These are phyloP conservation scores for Xylaria grammica DNA, from an alignment of 495 filamentous ascomycete species.

Conservation along the genomic window DNA sequence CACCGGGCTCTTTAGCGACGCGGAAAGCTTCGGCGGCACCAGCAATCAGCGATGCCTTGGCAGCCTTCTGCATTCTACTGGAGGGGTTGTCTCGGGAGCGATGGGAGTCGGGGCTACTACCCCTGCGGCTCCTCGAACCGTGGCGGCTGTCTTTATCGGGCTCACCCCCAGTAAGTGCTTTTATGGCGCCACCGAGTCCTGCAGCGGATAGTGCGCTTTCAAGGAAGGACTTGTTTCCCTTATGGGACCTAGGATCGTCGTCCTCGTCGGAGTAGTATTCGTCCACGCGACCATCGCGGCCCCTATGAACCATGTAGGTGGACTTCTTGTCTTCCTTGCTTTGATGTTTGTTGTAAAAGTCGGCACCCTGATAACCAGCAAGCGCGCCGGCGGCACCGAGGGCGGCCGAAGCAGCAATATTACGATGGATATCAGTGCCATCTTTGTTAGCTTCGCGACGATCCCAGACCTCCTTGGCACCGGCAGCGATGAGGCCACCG, in stretches of 20 bases:
- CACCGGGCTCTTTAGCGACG: slow-evolving; percentile 80
- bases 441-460: slow-evolving; percentile 56
- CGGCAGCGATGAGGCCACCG: slow-evolving; percentile 57
- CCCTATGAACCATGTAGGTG: slow-evolving; percentile 44
- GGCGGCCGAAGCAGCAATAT: slow-evolving; percentile 56
- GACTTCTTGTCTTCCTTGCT: slow-evolving; percentile 54
- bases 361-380: slow-evolving; percentile 59
- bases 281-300: slow-evolving; percentile 47
- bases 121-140: slow-evolving; percentile 55
- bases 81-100: slow-evolving; percentile 38
- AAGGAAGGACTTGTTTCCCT: slow-evolving; percentile 70
- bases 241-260: slow-evolving; percentile 54
- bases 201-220: slow-evolving; percentile 71
- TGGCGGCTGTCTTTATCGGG: slow-evolving; percentile 54
- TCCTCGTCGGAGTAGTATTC: slow-evolving; percentile 62
- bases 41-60: slow-evolving; percentile 82
- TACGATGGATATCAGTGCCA: slow-evolving; percentile 51
- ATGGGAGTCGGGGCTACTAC: slow-evolving; percentile 49
- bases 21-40: slow-evolving; percentile 89
- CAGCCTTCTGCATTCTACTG: slow-evolving; percentile 76
- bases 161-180: slow-evolving; percentile 51
- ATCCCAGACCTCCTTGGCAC: slow-evolving; percentile 62
- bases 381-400: slow-evolving; percentile 60
- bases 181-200: slow-evolving; percentile 68
- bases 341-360: slow-evolving; percentile 58